phyloP scores from a whole-genome alignment of 2,329 filamentous ascomycete genomes.

The Cladosporium colombiae region DNA sequence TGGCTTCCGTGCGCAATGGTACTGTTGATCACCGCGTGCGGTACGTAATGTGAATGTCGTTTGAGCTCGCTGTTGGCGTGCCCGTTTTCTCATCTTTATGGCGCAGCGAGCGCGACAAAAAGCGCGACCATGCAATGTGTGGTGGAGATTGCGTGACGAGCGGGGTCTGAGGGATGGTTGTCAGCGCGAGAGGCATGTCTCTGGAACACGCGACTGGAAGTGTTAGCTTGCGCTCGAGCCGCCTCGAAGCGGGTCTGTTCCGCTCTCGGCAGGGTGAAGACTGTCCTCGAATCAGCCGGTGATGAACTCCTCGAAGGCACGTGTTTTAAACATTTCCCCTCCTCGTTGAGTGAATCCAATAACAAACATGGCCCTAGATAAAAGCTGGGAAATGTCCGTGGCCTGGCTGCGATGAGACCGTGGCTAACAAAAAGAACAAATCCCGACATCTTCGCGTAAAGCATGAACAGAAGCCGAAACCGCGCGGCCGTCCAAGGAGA shows the following conservation, averaged over 20 bases:
- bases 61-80: constrained; percentile 1
- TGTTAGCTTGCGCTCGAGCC: constrained; percentile 3
- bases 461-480: not conserved
- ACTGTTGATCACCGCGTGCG: constrained; percentile 11
- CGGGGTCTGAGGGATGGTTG: not conserved
- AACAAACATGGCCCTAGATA: not conserved
- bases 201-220: constrained; percentile 10
- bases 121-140: not conserved
- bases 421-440: constrained; percentile 13
- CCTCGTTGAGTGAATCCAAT: not conserved
- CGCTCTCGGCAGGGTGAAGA: not conserved
- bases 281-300: not conserved
- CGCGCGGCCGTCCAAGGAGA: not conserved
- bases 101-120: constrained; percentile 1
- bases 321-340: not conserved
- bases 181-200: constrained; percentile 1
- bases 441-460: not conserved
- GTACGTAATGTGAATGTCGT: constrained; percentile 12
- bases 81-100: constrained; percentile 11
- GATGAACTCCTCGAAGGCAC: not conserved
- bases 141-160: constrained; percentile 8
- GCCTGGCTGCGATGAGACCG: constrained; percentile 3
- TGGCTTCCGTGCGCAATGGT: constrained; percentile 12
- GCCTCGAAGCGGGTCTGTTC: constrained; percentile 13
- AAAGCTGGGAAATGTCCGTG: constrained; percentile 5